Conservation (phyloP, 2,329 filamentous ascomycete species). For the Arthrobotrys sphaeroides region DNA sequence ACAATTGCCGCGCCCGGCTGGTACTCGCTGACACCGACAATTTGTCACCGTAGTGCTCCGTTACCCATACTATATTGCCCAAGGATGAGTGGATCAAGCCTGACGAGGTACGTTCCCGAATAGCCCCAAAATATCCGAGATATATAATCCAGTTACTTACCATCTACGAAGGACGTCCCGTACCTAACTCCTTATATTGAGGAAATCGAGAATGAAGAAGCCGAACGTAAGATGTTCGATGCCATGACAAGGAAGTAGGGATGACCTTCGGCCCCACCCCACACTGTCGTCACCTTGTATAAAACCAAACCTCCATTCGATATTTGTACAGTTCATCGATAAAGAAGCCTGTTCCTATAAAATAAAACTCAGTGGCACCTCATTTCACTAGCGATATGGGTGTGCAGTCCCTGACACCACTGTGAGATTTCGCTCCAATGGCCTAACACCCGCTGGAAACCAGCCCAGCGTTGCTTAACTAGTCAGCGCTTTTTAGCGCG, state of each 20-base stretch:
- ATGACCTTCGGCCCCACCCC: background rate
- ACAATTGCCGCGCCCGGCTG: background rate
- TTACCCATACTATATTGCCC: conserved; percentile 73
- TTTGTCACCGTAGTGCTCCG: conserved; percentile 67
- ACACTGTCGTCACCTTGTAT: conserved; percentile 7
- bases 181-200: conserved; percentile 75
- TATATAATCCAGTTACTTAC: conserved; percentile 38
- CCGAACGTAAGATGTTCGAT: conserved; percentile 75
- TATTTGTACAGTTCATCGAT: conserved; percentile 27
- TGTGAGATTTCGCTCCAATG: too few species aligned
- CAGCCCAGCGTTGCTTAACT: too few species aligned
- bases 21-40: background rate
- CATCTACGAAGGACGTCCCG: conserved; percentile 68
- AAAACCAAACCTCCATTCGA: conserved; percentile 19
- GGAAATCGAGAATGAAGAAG: conserved; percentile 73
- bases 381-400: background rate
- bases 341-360: background rate
- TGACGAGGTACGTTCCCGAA: conserved; percentile 67
- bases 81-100: conserved; percentile 74
- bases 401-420: too few species aligned
- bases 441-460: too few species aligned
- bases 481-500: too few species aligned
- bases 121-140: background rate
- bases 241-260: conserved; percentile 63
- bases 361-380: background rate